Evolutionary conservation across 306 rosid species (phyloP).

Genomic region (Cyamopsis tetragonoloba): DNA sequence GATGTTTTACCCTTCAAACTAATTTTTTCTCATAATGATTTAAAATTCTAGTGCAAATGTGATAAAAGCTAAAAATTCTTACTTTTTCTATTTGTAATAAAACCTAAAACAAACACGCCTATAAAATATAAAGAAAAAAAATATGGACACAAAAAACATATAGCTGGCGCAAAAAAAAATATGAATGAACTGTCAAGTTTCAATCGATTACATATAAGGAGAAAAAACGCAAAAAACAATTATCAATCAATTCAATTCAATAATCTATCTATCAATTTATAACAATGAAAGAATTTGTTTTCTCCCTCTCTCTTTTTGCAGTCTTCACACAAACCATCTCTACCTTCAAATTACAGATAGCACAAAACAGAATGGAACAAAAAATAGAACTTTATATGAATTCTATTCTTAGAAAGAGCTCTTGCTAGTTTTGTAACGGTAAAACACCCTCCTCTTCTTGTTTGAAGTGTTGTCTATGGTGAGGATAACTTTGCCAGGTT

Average conservation of each 20-base stretch:
- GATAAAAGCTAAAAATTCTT: too few species aligned
- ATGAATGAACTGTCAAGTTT: too few species aligned
- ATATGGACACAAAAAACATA: too few species aligned
- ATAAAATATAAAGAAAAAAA: too few species aligned
- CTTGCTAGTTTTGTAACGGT: conserved; percentile 44
- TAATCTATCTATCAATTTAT: not conserved
- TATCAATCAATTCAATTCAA: conserved; percentile 2
- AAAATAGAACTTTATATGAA: not conserved
- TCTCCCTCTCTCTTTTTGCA: not conserved
- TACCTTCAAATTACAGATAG: not conserved
- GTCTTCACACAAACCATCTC: conserved; percentile 18
- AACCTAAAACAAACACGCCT: too few species aligned
- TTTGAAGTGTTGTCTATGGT: conserved; percentile 36
- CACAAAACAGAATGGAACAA: not conserved
- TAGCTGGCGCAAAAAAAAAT: too few species aligned
- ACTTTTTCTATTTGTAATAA: too few species aligned
- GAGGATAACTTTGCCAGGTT: conserved; percentile 42
- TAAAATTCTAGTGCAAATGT: too few species aligned
- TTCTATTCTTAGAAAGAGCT: conserved; percentile 3
- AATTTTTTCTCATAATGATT: too few species aligned
- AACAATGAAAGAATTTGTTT: conserved; percentile 30
- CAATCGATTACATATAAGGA: too few species aligned
- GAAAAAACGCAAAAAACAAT: too few species aligned
- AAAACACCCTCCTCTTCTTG: conserved; percentile 43
- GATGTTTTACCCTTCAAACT: too few species aligned